Conservation (phyloP, 352 stramenopile species). For the Pythium pectinolyticum region DNA sequence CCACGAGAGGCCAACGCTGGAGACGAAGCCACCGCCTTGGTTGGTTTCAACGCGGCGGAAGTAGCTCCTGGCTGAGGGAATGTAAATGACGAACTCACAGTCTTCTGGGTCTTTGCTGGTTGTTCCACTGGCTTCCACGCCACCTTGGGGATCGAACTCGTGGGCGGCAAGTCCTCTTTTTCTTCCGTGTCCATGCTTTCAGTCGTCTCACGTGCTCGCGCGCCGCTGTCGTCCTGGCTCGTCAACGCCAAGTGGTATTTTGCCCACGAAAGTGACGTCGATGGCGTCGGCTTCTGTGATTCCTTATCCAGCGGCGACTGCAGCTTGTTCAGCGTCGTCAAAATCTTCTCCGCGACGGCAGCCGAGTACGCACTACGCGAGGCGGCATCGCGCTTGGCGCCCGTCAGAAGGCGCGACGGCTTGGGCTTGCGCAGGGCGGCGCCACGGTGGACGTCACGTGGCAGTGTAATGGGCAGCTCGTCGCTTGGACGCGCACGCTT, state of each 20-base stretch:
- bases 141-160: slow-evolving; percentile 44
- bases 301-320: slow-evolving; percentile 76
- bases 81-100: not conserved
- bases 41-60: not conserved
- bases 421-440: slow-evolving; percentile 55
- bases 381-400: slow-evolving; percentile 52
- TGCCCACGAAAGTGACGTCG: slow-evolving; percentile 79
- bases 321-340: slow-evolving; percentile 80
- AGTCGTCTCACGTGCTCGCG: slow-evolving; percentile 7
- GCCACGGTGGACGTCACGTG: slow-evolving; percentile 43
- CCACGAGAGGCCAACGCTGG: not conserved
- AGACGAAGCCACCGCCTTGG: not conserved
- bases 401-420: slow-evolving; percentile 75
- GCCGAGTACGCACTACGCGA: slow-evolving; percentile 72
- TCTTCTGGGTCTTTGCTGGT: not conserved
- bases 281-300: slow-evolving; percentile 69
- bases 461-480: slow-evolving; percentile 30
- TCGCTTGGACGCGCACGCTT: slow-evolving; percentile 49
- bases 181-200: slow-evolving; percentile 28
- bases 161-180: slow-evolving; percentile 55
- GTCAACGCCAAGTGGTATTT: slow-evolving; percentile 79
- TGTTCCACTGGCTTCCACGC: slow-evolving; percentile 11
- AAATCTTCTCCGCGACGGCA: slow-evolving; percentile 73
- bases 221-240: slow-evolving; percentile 30
- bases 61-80: slow-evolving; percentile 14